Evolutionary conservation across 441 rosid genomes (phyloP), one percentile per base, ranked within the genome.

Genomic region (Iberis amara): DNA sequence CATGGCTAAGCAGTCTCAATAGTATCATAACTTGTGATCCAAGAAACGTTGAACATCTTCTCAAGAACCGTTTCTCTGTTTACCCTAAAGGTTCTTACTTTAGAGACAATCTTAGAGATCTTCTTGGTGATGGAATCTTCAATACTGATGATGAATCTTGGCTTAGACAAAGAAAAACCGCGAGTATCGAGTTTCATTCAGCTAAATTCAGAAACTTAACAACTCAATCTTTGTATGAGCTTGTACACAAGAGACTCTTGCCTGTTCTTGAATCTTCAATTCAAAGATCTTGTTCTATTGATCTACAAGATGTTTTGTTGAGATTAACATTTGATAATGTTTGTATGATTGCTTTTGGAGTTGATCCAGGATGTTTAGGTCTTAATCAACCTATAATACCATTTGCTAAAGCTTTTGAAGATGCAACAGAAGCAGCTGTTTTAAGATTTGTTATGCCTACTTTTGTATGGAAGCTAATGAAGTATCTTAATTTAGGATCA

Each of bases 291-390:
- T 39, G 13, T 18, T 42, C 79, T 5, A 21, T 82, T 8, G 98
- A 90, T 64, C 78, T 85, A 11, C 96, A 87, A 59, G 96, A 85
- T 44, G 70, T 87, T 18, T 65, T 90, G 11, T 59, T 85, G 40
- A 68, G 98, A 67, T 74, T 90, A 30, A 90, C 98, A 0, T 87
- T 90, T 39, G 96, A 90, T 48, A 90, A 87, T 47, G 92, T 90
- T 2, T 90, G 96, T 69, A 87, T 87, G 96, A 81, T 90, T 39
- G 98, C 96, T 5, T 83, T 90, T 33, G 98, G 98, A 13, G 90
- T 79, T 6, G 98, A 90, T 68, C 96, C 98, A 0, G 96, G 98
- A 0, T 87, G 95, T 60, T 67, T 90, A 0, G 50, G 75, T 27
- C 81, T 59, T 0, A 83, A 77, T 0, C 70, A 85, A 58, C 92